Percentiles rank a stretch among this genome's conserved stretches.
Evolutionary conservation across 2,329 filamentous ascomycete genomes (phyloP).

Genomic region (Botrytis fabae): DNA sequence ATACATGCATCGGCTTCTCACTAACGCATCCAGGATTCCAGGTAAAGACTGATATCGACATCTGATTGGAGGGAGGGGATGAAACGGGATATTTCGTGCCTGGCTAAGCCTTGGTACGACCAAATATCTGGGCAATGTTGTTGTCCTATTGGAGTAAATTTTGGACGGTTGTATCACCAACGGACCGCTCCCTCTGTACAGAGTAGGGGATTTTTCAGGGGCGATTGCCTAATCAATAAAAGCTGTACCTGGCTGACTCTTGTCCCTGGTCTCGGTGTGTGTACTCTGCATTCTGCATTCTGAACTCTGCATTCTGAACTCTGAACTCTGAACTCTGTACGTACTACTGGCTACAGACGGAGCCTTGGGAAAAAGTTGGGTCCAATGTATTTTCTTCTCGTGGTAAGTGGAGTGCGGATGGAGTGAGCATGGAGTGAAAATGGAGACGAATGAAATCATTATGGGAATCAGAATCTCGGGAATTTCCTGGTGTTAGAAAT

Average conservation of each 20-base stretch:
- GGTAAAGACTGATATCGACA: not conserved
- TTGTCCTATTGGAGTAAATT: not conserved
- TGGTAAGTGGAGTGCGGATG: not conserved
- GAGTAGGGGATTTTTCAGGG: not conserved
- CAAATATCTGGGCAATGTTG: not conserved
- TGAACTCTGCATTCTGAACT: no score
- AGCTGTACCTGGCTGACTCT: not conserved
- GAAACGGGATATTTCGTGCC: conserved; percentile 1
- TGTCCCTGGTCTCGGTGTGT: not conserved
- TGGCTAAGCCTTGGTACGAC: not conserved
- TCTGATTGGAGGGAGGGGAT: not conserved
- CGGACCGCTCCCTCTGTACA: not conserved
- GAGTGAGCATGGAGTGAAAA: not conserved
- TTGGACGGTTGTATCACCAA: not conserved
- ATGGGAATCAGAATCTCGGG: not conserved
- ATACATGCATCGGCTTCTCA: not conserved
- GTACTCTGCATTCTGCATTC: not conserved
- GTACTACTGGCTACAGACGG: not conserved
- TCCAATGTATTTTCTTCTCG: not conserved
- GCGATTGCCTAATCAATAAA: conserved; percentile 9
- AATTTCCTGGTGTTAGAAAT: not conserved
- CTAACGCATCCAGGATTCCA: not conserved
- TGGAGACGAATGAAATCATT: not conserved
- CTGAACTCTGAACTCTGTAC: no score
- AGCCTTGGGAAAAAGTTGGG: not conserved